Evolutionary conservation across 1,284 basidiomycete species (phyloP).

Genomic region (Hemileia vastatrix): DNA sequence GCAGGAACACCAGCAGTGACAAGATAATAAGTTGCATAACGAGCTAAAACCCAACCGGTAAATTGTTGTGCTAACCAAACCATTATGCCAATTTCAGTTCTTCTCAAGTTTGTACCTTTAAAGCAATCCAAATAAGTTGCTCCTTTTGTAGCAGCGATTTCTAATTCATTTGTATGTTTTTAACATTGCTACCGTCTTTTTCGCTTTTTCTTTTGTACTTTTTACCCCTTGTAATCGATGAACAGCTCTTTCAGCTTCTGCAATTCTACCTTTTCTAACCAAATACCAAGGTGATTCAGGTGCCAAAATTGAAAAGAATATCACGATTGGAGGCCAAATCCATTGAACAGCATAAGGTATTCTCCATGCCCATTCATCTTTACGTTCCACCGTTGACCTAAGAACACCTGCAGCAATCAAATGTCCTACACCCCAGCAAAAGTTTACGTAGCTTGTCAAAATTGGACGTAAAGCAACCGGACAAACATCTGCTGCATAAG

Average conservation of each 20-base stretch:
- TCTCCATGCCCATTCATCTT: constrained; percentile 43
- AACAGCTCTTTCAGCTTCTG: constrained; percentile 48
- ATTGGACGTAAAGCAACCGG: constrained; percentile 49
- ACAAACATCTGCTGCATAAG: constrained; percentile 50
- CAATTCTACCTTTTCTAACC: constrained; percentile 47
- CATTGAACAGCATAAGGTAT: constrained; percentile 48
- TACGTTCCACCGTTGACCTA: constrained; percentile 37
- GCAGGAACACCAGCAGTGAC: too few species aligned
- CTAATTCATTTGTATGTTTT: constrained; percentile 47
- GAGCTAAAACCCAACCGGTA: constrained; percentile 32
- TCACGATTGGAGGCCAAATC: constrained; percentile 45
- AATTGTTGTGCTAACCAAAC: constrained; percentile 34
- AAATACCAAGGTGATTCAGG: constrained; percentile 49
- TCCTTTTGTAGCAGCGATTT: constrained; percentile 43
- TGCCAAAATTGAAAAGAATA: constrained; percentile 40
- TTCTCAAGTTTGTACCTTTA: constrained; percentile 46
- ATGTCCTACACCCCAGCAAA: constrained; percentile 49
- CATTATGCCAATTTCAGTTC: constrained; percentile 46
- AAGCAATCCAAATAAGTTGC: constrained; percentile 48
- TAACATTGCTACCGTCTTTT: constrained; percentile 48
- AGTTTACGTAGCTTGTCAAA: constrained; percentile 49
- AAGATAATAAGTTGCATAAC: too few species aligned
- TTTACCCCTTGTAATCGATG: constrained; percentile 42
- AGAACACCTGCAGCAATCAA: constrained; percentile 48
- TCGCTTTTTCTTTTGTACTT: too few species aligned